Percentiles rank a stretch among this genome's conserved stretches.
Evolutionary conservation across 108 stramenopile species (phyloP).

Genomic region (Cyclotella sp.): DNA sequence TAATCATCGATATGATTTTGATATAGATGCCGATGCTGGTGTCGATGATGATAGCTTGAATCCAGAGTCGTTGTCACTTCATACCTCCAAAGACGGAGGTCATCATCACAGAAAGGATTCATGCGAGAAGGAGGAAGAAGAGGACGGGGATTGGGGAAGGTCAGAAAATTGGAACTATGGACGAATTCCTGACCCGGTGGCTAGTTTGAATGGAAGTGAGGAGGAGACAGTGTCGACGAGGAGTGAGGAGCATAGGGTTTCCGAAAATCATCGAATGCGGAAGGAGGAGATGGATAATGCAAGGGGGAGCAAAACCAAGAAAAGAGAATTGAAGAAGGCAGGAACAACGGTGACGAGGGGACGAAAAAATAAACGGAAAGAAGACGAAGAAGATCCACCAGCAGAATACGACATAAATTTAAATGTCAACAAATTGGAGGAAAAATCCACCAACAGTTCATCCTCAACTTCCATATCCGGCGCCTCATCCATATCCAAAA

Average conservation of each 20-base stretch:
- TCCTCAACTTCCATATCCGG: neutral
- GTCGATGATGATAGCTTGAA: too few species aligned
- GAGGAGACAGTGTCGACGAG: neutral
- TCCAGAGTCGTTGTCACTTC: too few species aligned
- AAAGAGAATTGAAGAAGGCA: neutral
- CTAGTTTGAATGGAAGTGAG: neutral
- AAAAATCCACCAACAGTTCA: neutral
- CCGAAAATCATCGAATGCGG: neutral
- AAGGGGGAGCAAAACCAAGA: neutral
- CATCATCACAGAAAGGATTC: neutral
- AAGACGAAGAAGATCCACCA: neutral
- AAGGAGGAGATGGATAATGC: neutral
- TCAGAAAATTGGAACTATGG: constrained; percentile 8
- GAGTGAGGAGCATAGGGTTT: neutral
- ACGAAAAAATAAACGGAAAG: neutral
- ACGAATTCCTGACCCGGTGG: neutral
- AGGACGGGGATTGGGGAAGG: neutral
- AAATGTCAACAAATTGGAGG: neutral
- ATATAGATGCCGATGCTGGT: too few species aligned
- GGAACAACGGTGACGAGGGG: neutral
- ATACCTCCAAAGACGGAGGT: too few species aligned
- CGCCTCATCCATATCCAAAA: neutral
- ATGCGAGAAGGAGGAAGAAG: neutral
- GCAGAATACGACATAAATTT: neutral
- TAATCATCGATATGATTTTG: neutral